Evolutionary conservation across 2,329 filamentous ascomycete species (phyloP), one percentile per base, ranked within the genome.

Genomic region (Nigrospora osmanthi): DNA sequence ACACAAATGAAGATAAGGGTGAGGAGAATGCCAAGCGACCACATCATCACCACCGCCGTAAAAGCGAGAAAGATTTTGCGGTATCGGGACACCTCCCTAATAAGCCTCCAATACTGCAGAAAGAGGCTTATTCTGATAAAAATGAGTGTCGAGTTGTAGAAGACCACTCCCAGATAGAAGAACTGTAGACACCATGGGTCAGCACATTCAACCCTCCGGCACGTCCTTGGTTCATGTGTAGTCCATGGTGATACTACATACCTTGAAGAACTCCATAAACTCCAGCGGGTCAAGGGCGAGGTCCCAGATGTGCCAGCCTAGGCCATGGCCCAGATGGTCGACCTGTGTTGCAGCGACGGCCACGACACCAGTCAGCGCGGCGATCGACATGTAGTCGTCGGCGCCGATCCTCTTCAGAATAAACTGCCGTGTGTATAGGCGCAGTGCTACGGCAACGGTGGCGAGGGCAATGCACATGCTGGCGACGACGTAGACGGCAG

Each of bases 81-180:
- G 28, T 54, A 56, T n/a, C 42, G 45, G 2, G 50, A 45, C 7
- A 54, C 43, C 35, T 54, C 48, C 38, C 52, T 47, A n/a, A 56
- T 49, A 39, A 56, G 38, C 34, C 52, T 47, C 40, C 54, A 56
- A 23, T 56, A 56, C 39, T 54, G 52, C 47, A 54, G 49, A 47
- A 56, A 54, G 30, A 56, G 40, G 39, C 48, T 52, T 40, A 54
- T 47, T 42, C 54, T 54, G 28, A 54, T 46, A 7, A 51, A 31
- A 35, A 56, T 34, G 4, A 56, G 40, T 6, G 52, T 47, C 10
- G 41, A 38, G 36, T 51, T 51, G 41, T 54, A 54, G 31, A 47
- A 43, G 39, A 56, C 44, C n/a, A 50, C 47, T 30, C 37, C 36
- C n/a, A 43, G 28, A 23, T 54, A 56, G 32, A 56, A 49, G 13